A percentile compares a stretch with the other conserved stretches of the same genome.
These are phyloP conservation scores for Cichorium intybus DNA, from an alignment of 140 eudicot species.

Conservation along the genomic window DNA sequence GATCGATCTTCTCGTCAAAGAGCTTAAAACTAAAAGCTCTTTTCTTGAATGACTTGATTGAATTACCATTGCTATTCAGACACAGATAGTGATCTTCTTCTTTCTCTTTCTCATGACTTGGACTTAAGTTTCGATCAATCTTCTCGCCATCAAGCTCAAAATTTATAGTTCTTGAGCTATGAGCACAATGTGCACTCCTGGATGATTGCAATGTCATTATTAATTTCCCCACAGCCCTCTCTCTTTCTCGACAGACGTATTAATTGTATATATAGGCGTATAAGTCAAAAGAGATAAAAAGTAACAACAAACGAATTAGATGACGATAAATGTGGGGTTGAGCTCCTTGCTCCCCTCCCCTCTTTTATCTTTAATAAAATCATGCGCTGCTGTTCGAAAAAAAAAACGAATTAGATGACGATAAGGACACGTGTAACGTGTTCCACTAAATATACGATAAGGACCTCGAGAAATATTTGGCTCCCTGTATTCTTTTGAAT, in stretches of 20 bases:
- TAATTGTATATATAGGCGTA: not conserved
- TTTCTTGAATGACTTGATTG: slow-evolving; percentile 3
- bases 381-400: too few relatives aligned
- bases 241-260: not conserved
- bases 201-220: not conserved
- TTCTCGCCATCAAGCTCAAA: slow-evolving; percentile 36
- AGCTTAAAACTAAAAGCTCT: slow-evolving; percentile 19
- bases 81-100: not conserved
- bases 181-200: not conserved
- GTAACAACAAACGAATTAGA: not conserved
- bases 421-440: too few relatives aligned
- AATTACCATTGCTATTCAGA: not conserved
- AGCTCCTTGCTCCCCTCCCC: too few relatives aligned
- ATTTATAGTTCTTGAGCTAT: not conserved
- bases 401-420: too few relatives aligned
- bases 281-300: not conserved
- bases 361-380: too few relatives aligned
- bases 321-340: not conserved
- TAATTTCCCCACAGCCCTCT: not conserved
- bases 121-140: slow-evolving; percentile 21
- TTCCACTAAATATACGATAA: too few relatives aligned
- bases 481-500: too few relatives aligned
- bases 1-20: slow-evolving; percentile 25
- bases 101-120: not conserved
- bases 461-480: too few relatives aligned